Conservation (phyloP, 148 eudicot species). For the Limonium bicolor region DNA sequence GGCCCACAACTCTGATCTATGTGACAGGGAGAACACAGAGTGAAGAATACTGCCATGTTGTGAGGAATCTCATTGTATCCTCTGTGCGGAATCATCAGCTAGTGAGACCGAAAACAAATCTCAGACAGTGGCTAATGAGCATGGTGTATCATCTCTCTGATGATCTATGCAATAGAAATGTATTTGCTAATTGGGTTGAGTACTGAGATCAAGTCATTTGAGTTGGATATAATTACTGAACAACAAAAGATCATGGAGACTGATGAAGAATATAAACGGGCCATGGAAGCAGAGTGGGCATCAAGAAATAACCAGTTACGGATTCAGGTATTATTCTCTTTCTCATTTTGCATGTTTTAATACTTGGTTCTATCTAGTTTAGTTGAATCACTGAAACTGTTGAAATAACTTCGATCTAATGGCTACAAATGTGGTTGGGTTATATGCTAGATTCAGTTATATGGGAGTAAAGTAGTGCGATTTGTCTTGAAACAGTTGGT, state of each 20-base stretch:
- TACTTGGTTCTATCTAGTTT: neutral
- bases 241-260: conserved; percentile 85
- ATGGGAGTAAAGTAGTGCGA: too few relatives aligned
- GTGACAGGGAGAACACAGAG: neutral
- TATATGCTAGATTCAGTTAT: too few relatives aligned
- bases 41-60: neutral
- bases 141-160: neutral
- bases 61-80: neutral
- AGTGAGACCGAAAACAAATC: neutral
- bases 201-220: neutral
- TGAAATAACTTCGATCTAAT: neutral
- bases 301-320: conserved; percentile 44
- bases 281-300: conserved; percentile 70
- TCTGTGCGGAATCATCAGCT: conserved; percentile 3
- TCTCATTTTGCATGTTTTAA: neutral
- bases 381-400: neutral
- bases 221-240: conserved; percentile 25
- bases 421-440: neutral
- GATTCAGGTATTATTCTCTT: conserved; percentile 34
- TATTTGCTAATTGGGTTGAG: too few relatives aligned
- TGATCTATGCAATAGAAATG: too few relatives aligned
- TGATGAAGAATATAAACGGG: conserved; percentile 70
- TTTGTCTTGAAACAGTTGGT: too few relatives aligned
- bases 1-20: neutral
- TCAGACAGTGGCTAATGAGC: neutral